Evolutionary conservation across 306 rosid genomes (phyloP).

Genomic region (Calophaca sinica): DNA sequence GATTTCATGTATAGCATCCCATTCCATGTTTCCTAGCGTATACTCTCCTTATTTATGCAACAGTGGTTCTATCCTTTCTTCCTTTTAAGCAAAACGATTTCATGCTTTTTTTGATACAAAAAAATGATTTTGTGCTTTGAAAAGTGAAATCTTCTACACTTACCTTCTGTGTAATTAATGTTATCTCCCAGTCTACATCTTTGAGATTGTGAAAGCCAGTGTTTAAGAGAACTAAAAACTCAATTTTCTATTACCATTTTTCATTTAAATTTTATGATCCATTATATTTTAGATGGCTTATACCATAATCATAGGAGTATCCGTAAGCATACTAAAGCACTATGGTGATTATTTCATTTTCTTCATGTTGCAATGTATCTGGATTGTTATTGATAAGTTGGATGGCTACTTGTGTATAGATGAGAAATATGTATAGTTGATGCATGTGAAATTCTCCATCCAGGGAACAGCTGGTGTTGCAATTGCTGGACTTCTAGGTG

Average conservation of each 20-base stretch:
- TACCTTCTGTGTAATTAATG: constrained; percentile 6
- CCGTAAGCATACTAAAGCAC: neutral
- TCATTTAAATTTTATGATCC: constrained; percentile 20
- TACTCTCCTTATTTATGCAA: neutral
- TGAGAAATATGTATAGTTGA: constrained; percentile 27
- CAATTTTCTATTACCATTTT: neutral
- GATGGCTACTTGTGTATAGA: constrained; percentile 11
- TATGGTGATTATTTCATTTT: neutral
- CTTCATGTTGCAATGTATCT: constrained; percentile 10
- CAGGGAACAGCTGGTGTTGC: constrained; percentile 99
- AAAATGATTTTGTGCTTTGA: constrained; percentile 14
- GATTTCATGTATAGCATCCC: neutral
- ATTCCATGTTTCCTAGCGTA: neutral
- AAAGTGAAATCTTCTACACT: neutral
- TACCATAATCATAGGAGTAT: neutral
- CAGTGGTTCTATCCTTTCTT: neutral
- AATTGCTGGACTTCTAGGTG: constrained; percentile 96
- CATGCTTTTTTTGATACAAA: neutral
- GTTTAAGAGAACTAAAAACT: neutral
- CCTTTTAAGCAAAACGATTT: neutral
- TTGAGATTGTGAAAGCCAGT: constrained; percentile 1
- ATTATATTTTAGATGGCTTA: neutral
- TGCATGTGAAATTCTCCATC: constrained; percentile 32
- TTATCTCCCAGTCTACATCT: neutral
- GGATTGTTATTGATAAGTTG: neutral